Base-by-base conservation (phyloP, 2,329 filamentous ascomycete genomes). In the Fusarium torulosum region DNA sequence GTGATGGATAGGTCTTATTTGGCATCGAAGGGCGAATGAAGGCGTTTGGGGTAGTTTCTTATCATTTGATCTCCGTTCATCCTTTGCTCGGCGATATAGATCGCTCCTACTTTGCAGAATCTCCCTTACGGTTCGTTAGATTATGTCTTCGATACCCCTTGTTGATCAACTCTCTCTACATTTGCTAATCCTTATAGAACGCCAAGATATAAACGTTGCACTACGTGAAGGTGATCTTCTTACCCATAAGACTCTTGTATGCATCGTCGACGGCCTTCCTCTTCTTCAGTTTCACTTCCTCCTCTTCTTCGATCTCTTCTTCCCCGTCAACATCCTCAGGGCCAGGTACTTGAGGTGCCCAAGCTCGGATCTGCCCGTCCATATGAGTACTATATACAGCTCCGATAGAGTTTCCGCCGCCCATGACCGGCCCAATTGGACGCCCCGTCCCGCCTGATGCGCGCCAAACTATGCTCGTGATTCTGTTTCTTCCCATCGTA, bases 341-440 rank as follows among this genome's bases (percentile, higher is more conserved):
- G 6, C 85, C 86, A 1, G 82, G 78, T 7, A 87, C 79, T 35
- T 82, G 81, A 3, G 92, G 91, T 70, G 85, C 84, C 94, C 95
- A 97, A 6, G 87, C 87, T 43, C 91, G 86, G 58, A 98, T 95
- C 52, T 90, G 90, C 0, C 95, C 95, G 75, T 97, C 93, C 4
- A 90, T 84, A 73, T 97, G 93, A 3, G 89, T 91, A 53, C 93
- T 96, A 79, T 93, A 96, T 58, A 97, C 74, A 10, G 81, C 84
- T 1, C 86, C 86, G 6, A 83, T 69, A 20, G 81, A 82, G 63
- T 83, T 86, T 4, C 77, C 80, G 3, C 85, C 86, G 6, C 86
- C 86, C 81, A 87, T 85, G 68, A 91, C 89, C 2, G 90, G 76
- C 0, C 88, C 88, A 8, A 83, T 83, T 5, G 83, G 84, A 3